Percentiles rank a stretch among this genome's conserved stretches.
phyloP scores from a whole-genome alignment of 129 eudicot species.

The Saussurea involucrata region DNA sequence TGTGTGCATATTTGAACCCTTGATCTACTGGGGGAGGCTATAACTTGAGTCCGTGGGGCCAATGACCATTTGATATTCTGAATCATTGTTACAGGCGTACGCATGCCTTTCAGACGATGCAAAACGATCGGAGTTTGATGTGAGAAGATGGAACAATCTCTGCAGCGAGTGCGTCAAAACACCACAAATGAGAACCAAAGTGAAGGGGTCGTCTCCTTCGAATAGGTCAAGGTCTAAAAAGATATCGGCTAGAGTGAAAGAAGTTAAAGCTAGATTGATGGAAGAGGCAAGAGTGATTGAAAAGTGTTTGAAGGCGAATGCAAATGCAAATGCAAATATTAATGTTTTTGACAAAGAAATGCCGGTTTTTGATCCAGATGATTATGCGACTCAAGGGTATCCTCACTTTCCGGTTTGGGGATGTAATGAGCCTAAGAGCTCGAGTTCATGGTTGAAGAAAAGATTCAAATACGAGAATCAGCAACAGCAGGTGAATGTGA shows the following conservation, averaged over 20 bases:
- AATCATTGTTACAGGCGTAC: constrained; percentile 52
- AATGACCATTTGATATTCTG: background rate
- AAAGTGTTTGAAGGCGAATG: constrained; percentile 47
- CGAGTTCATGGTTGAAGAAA: constrained; percentile 24
- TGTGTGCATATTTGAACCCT: background rate
- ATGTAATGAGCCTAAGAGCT: constrained; percentile 22
- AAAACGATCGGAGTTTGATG: constrained; percentile 52
- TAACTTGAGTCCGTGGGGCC: constrained; percentile 21
- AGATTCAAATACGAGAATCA: constrained; percentile 9
- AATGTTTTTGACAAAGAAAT: constrained; percentile 25
- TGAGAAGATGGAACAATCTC: constrained; percentile 35
- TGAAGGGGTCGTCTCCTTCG: constrained; percentile 11
- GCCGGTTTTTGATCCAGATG: constrained; percentile 62
- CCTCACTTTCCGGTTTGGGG: constrained; percentile 41
- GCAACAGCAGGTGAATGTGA: constrained; percentile 4
- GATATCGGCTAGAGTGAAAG: constrained; percentile 29
- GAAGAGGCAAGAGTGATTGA: constrained; percentile 65
- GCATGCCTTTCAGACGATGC: constrained; percentile 51
- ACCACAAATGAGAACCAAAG: constrained; percentile 17
- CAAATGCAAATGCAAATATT: constrained; percentile 31
- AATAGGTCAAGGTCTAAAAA: constrained; percentile 28
- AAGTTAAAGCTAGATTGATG: constrained; percentile 42
- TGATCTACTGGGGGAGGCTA: background rate
- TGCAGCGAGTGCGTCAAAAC: constrained; percentile 47
- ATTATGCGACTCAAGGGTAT: constrained; percentile 39